phyloP scores from a whole-genome alignment of 768 basidiomycete species.

The Boletus rubropictus region DNA sequence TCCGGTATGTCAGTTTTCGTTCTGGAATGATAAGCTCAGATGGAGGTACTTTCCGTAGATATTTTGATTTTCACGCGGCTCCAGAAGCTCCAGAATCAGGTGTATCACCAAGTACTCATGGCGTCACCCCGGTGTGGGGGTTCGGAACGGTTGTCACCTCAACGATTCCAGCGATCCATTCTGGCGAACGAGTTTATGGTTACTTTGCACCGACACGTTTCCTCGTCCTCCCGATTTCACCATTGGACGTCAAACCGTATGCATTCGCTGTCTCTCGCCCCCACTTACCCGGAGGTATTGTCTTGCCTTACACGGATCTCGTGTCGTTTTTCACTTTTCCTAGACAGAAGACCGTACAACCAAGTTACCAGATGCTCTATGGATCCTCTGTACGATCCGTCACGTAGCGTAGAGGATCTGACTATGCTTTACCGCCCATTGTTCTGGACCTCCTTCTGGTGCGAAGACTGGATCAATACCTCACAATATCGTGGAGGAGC shows the following conservation, averaged over 20 bases:
- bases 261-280: slow-evolving; percentile 55
- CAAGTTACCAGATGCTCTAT: slow-evolving; percentile 53
- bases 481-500: slow-evolving; percentile 46
- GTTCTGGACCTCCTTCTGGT: slow-evolving; percentile 76
- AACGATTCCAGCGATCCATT: slow-evolving; percentile 40
- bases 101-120: slow-evolving; percentile 47
- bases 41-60: slow-evolving; percentile 38
- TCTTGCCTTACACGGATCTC: neutral
- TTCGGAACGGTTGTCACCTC: slow-evolving; percentile 55
- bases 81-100: slow-evolving; percentile 33
- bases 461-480: slow-evolving; percentile 60
- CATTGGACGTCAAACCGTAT: slow-evolving; percentile 45
- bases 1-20: slow-evolving; percentile 25
- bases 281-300: slow-evolving; percentile 52
- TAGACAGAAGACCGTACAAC: slow-evolving; percentile 65
- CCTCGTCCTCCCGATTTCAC: slow-evolving; percentile 47
- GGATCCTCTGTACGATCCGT: slow-evolving; percentile 51
- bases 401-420: slow-evolving; percentile 48
- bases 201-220: slow-evolving; percentile 54
- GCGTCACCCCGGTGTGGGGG: slow-evolving; percentile 68
- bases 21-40: neutral
- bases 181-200: slow-evolving; percentile 61
- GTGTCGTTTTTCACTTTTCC: neutral
- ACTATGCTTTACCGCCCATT: slow-evolving; percentile 69
- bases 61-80: slow-evolving; percentile 59